Evolutionary conservation across 306 rosid species (phyloP), one percentile per base, ranked within the genome.

Genomic region (Psophocarpus tetragonolobus): DNA sequence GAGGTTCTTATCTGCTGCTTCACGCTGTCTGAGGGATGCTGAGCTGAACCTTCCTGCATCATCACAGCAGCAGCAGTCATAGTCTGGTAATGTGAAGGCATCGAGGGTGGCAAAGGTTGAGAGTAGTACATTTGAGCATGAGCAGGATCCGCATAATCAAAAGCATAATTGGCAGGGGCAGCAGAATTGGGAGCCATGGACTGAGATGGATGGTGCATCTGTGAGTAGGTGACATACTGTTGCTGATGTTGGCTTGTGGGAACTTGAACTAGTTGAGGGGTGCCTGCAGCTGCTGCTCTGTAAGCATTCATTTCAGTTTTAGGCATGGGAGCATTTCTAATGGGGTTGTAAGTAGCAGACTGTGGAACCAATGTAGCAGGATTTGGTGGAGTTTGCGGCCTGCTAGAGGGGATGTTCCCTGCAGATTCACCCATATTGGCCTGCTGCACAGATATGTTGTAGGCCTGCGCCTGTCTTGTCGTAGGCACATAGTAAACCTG

Each of bases 21-120:
- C 74, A 89, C 58, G 83, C 81, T 88, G 48, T 95, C 97, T 8
- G 87, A 73, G 4, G 96, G 83, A 82, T 71, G 96, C 90, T 91
- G 96, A 35, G 83, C 84, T 32, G 97, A 87, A 73, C 56, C 82
- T 54, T 94, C 97, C 0, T 89, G 88, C 73, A 84, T 27, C 73
- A 60, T 83, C 77, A 79, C 74, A 61, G 85, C 92, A 45, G 88
- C 79, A 24, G 86, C 87, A 3, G 93, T 81, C 98, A 95, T 92
- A 74, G 97, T 89, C 81, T 95, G 99, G 78, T 95, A 90, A 78
- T 92, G 97, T 69, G 97, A 89, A 79, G 91, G 73, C 92, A 92
- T 88, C 48, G 90, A 20, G 26, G 93, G 97, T 0, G 93, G 84
- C 81, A 90, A 53, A 74, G 97, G 91, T 56, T 88, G 97, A 24